Conservation (phyloP, 2,329 filamentous ascomycete genomes). For the Colletotrichum paranaense region DNA sequence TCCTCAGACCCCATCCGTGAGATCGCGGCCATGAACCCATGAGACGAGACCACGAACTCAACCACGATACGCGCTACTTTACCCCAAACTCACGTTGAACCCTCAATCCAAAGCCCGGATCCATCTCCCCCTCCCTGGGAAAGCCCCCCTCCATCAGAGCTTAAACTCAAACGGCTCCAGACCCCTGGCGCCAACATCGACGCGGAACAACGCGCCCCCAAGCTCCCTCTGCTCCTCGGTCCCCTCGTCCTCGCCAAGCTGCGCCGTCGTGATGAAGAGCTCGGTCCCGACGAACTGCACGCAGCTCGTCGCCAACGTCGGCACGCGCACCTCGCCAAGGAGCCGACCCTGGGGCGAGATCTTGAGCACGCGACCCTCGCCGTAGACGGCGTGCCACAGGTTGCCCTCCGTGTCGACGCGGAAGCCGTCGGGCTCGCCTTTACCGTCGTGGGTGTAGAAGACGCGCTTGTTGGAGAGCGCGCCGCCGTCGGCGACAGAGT, state of each 20-base stretch:
- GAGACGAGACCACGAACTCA: too few relatives aligned
- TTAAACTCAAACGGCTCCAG: conserved; percentile 73
- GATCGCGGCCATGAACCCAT: background rate
- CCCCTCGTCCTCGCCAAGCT: conserved; percentile 72
- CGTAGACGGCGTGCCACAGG: conserved; percentile 90
- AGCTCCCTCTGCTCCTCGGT: conserved; percentile 68
- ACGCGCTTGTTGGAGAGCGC: conserved; percentile 75
- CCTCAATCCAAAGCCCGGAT: background rate
- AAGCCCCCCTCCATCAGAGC: conserved; percentile 44
- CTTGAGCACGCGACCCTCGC: conserved; percentile 79
- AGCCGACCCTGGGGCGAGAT: conserved; percentile 77
- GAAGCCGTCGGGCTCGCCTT: conserved; percentile 84
- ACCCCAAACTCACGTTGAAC: background rate
- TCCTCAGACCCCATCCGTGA: background rate
- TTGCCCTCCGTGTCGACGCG: conserved; percentile 86
- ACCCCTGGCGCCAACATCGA: conserved; percentile 80
- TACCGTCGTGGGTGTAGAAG: conserved; percentile 76
- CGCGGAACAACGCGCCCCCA: conserved; percentile 78
- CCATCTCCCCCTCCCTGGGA: background rate
- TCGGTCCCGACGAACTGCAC: conserved; percentile 80
- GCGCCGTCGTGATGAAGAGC: conserved; percentile 83
- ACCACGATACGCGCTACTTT: background rate
- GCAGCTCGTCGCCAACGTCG: conserved; percentile 85
- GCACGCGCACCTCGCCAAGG: conserved; percentile 79
- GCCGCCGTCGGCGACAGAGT: conserved; percentile 71